Base-by-base conservation (phyloP, 2,329 filamentous ascomycete species). In the Fusarium sp. region DNA sequence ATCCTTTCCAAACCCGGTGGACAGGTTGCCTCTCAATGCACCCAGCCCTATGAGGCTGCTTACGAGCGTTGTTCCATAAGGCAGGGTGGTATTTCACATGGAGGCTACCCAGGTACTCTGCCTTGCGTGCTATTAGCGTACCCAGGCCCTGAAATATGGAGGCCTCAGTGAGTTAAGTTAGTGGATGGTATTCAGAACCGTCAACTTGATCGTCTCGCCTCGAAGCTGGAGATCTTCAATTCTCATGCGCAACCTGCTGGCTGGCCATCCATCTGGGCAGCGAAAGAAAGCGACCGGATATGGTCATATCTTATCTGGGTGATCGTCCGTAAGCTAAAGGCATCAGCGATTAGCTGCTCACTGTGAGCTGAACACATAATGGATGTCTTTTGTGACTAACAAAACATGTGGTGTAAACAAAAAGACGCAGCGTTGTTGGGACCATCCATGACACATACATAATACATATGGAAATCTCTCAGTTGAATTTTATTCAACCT, bases 11-110 rank as follows among this genome's bases (percentile, higher is more conserved):
- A 51, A 31, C 28, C 28, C 28, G 52, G 38, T 44, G 24, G 24
- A 15, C 54, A 54, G 57, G 56, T 56, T 66, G 59, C 59, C 69
- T 75, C 42, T 63, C 45, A 52, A 58, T 61, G 35, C 49, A 64
- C 58, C 58, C 51, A 75, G 58, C 69, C 69, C 55, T 66, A 67
- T 52, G 38, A 58, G 58, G 65, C 65, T 61, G 47, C 47, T 58
- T 51, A 55, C 22, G 38, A 18, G 26, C 22, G 24, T 45, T 22
- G 17, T 36, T 28, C 26, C 45, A 15, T 22, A 33, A 33, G 33
- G 33, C 12, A 33, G 33, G 33, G 12, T 35, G 14, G 31, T 28
- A 58, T 28, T 49, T 33, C n/a, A 20, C n/a, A 51, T 26, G 26
- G 26, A 26, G 17, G 31, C 20, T 31, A 35, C 33, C 33, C 33